Evolutionary conservation across 2,329 filamentous ascomycete genomes (phyloP).

Genomic region (Corniculantispora saksenae): DNA sequence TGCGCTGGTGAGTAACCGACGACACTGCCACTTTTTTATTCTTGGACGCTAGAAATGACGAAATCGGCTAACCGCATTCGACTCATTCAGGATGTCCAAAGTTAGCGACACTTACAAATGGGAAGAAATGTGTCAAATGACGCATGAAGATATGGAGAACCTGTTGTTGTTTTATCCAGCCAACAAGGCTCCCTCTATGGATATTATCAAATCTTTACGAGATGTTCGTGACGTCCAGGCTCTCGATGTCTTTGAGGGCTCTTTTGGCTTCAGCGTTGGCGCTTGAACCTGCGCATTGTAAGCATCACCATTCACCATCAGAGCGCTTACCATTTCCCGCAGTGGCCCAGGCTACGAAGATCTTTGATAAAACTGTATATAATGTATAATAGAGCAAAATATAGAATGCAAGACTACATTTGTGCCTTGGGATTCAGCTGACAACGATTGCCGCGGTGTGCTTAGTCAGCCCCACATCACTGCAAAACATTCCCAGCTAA

Average conservation of each 20-base stretch:
- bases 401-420: not conserved
- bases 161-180: constrained; percentile 73
- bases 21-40: not conserved
- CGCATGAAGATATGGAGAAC: constrained; percentile 79
- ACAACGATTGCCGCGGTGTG: not conserved
- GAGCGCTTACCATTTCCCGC: not conserved
- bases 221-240: constrained; percentile 44
- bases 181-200: constrained; percentile 56
- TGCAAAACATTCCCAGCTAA: not conserved
- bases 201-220: constrained; percentile 57
- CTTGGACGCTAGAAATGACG: not conserved
- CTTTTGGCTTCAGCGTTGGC: constrained; percentile 60
- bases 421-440: not conserved
- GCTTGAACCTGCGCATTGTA: constrained; percentile 12
- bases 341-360: no score
- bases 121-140: constrained; percentile 81
- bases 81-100: constrained; percentile 72
- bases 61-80: constrained; percentile 10
- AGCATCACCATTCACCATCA: not conserved
- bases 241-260: constrained; percentile 59
- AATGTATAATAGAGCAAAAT: constrained; percentile 8
- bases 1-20: constrained; percentile 74
- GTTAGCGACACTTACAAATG: constrained; percentile 87
- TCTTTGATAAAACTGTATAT: constrained; percentile 10
- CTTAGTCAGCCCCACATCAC: constrained; percentile 10